These are phyloP conservation scores for Psidium guajava DNA, from an alignment of 345 rosid genomes.

Conservation along the genomic window DNA sequence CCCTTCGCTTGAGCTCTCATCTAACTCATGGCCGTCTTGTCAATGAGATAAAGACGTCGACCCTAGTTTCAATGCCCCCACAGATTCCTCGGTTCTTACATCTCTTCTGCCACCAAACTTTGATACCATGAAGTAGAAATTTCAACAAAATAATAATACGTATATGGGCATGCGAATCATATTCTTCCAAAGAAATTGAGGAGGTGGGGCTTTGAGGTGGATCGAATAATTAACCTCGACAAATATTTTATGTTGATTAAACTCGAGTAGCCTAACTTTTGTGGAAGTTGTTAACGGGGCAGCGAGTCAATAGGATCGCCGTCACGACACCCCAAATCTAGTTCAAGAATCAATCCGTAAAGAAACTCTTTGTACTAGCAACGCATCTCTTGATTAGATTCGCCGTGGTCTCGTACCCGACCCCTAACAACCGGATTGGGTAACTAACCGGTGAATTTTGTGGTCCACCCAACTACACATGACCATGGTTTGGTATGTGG, in stretches of 20 bases:
- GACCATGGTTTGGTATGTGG: neutral
- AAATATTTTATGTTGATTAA: neutral
- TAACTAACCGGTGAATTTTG: neutral
- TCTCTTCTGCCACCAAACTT: neutral
- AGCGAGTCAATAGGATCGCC: neutral
- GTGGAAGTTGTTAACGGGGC: conserved; percentile 1
- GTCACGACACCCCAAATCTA: neutral
- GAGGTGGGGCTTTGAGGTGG: neutral
- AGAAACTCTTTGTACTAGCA: neutral
- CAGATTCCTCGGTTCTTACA: neutral
- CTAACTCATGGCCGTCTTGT: neutral
- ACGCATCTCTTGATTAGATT: neutral
- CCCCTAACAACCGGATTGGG: neutral
- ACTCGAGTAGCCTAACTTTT: neutral
- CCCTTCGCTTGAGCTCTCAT: neutral
- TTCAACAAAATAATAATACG: too few species aligned
- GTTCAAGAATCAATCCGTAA: neutral
- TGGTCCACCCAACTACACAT: neutral
- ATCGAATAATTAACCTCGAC: neutral
- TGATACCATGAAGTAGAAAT: neutral
- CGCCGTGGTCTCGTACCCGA: neutral
- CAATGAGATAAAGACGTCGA: neutral
- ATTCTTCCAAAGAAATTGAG: neutral
- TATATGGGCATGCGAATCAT: neutral
- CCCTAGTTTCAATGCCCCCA: neutral